Base-by-base conservation (phyloP, 1,284 basidiomycete genomes). In the Kalmanozyma brasiliensis region DNA sequence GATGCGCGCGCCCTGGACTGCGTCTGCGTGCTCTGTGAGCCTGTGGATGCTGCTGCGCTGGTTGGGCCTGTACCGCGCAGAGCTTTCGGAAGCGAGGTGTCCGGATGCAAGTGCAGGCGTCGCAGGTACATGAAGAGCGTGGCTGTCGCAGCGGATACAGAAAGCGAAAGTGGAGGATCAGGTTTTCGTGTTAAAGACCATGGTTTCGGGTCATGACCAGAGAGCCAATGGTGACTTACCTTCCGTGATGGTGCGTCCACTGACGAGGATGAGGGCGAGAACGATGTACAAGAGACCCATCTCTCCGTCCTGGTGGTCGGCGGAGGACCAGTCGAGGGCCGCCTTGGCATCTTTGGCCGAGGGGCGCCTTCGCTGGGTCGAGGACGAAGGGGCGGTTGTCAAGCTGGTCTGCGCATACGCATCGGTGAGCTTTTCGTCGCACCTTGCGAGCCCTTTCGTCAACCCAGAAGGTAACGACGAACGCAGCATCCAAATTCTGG, bases 181-280 rank as follows among this genome's bases (percentile, higher is more conserved):
- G n/a, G n/a, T n/a, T n/a, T n/a, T n/a, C n/a, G n/a, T n/a, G n/a
- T n/a, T n/a, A n/a, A n/a, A n/a, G n/a, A n/a, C n/a, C n/a, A n/a
- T n/a, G n/a, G n/a, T n/a, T n/a, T n/a, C n/a, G n/a, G n/a, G n/a
- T n/a, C n/a, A n/a, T n/a, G n/a, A n/a, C n/a, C n/a, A n/a, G n/a
- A n/a, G n/a, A n/a, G n/a, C n/a, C n/a, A n/a, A 17, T n/a, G 8
- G 6, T 22, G 26, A 49, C 78, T 58, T 47, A 80, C 80, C 67
- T 24, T 83, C 80, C 6, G 73, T 60, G 26, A 83, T 67, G 1
- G 66, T 62, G 11, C 80, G 70, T 26, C 79, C 79, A 32, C 77
- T 81, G 51, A 82, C 76, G 24, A 83, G 68, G 17, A 82, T 81
- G 32, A 83, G 52, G 10, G 75, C 76, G 4, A 83, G 58, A 1